Evolutionary conservation across 306 rosid genomes (phyloP), one percentile per base, ranked within the genome.

Genomic region (Lablab purpureus): DNA sequence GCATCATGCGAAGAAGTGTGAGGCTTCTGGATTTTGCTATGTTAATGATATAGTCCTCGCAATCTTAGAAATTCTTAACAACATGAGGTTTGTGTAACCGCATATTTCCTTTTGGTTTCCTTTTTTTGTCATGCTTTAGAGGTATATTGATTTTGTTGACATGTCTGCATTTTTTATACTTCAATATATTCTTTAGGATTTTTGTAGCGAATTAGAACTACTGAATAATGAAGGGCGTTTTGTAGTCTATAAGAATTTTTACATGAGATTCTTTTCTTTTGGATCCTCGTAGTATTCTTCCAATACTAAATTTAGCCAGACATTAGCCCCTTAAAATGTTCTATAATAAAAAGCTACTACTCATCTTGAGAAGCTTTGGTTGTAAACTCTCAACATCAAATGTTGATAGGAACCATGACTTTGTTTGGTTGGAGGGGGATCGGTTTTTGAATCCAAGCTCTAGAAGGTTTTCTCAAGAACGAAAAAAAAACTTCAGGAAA

Each of bases 1-100:
- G 79, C 97, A 92, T 74, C 97, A 92, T 83, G 97, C 97, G 54
- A 92, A 92, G 84, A 92, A 92, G 88, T 92, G 97, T 13, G 97
- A 92, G 83, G 97, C 97, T 43, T 92, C 95, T 59, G 97, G 97
- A 58, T 92, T 92, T 85, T 92, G 97, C 83, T 92, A 92, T 81
- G 95, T 92, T 74, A 92, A 92, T 76, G 96, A 92, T 69, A 92
- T 92, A 56, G 97, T 92, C 78, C 83, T 92, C 2, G 93, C 93
- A 19, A 92, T 92, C 78, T 81, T 92, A 87, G 97, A 92, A 84
- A 96, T 92, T 60, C 97, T 92, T 67, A 92, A 80, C 89, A 87
- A 22, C 89, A 90, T 17, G 92, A 92, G 97, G 97, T 92, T 86
- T 46, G 89, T 76, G 41, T 74, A 52, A 25, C 41, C 3, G 25